Evolutionary conservation across 2,329 filamentous ascomycete species (phyloP).

Genomic region (Phialocephala subalpina): DNA sequence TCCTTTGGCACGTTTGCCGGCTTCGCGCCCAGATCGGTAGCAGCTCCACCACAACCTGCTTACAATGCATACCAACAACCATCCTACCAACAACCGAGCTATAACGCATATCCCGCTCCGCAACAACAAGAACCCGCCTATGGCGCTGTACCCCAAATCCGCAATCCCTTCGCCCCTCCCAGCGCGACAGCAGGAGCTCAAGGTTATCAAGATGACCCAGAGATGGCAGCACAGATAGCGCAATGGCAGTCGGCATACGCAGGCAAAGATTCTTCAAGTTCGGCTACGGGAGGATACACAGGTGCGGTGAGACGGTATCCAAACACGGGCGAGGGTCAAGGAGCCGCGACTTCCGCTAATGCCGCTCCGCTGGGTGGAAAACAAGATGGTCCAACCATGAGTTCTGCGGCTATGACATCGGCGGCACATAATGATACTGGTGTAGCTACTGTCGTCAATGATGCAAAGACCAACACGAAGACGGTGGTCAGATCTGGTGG

Average conservation of each 20-base stretch:
- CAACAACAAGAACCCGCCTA: constrained; percentile 48
- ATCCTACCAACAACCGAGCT: constrained; percentile 35
- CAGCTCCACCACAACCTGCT: constrained; percentile 40
- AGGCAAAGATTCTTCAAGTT: constrained; percentile 61
- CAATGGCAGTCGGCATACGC: constrained; percentile 95
- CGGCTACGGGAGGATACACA: constrained; percentile 37
- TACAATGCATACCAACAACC: constrained; percentile 42
- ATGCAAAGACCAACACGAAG: constrained; percentile 70
- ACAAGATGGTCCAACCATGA: constrained; percentile 70
- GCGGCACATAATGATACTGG: constrained; percentile 56
- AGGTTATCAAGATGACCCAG: constrained; percentile 68
- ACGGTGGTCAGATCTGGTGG: constrained; percentile 90
- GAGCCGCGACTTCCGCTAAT: constrained; percentile 54
- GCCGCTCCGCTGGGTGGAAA: constrained; percentile 50
- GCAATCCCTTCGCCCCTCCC: constrained; percentile 79
- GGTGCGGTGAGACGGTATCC: constrained; percentile 44
- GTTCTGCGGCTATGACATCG: constrained; percentile 70
- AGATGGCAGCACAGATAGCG: constrained; percentile 90
- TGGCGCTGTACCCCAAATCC: constrained; percentile 70
- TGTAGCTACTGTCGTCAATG: constrained; percentile 50
- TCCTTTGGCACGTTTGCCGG: constrained; percentile 53
- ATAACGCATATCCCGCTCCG: constrained; percentile 36
- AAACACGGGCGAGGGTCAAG: constrained; percentile 51
- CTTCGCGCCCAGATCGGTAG: constrained; percentile 68
- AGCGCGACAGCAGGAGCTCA: constrained; percentile 46